Percentiles rank a stretch among this genome's conserved stretches.
These are phyloP conservation scores for Monotropa hypopitys DNA, from an alignment of 179 eudicot species.

Conservation along the genomic window DNA sequence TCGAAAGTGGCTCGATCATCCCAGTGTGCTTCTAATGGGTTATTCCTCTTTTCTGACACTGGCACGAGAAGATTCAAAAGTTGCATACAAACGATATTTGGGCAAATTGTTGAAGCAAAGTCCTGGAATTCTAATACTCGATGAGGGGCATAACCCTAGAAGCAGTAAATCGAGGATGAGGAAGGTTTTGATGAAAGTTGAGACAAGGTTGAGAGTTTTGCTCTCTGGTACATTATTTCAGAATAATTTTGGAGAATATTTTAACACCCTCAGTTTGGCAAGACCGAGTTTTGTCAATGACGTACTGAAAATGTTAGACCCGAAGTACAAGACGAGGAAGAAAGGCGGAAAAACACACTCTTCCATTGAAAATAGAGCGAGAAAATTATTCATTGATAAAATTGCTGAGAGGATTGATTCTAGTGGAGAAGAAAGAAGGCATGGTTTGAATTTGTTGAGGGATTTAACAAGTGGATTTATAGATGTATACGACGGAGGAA, in stretches of 20 bases:
- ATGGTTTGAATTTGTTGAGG: slow-evolving; percentile 57
- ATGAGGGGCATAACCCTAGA: slow-evolving; percentile 97
- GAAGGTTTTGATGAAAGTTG: slow-evolving; percentile 77
- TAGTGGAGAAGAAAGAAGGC: slow-evolving; percentile 39
- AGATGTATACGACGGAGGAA: slow-evolving; percentile 81
- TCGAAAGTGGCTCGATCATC: slow-evolving; percentile 90
- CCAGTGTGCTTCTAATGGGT: slow-evolving; percentile 95
- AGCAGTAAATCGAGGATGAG: slow-evolving; percentile 83
- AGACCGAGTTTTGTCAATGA: slow-evolving; percentile 79
- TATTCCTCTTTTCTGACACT: slow-evolving; percentile 77
- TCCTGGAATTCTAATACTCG: slow-evolving; percentile 78
- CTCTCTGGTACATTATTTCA: slow-evolving; percentile 90
- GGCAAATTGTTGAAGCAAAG: slow-evolving; percentile 66
- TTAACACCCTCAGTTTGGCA: slow-evolving; percentile 83
- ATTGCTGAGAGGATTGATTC: slow-evolving; percentile 67
- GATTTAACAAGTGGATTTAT: slow-evolving; percentile 68
- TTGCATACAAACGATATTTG: slow-evolving; percentile 73
- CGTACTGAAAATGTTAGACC: slow-evolving; percentile 64
- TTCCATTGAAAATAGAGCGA: slow-evolving; percentile 69
- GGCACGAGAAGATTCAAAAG: slow-evolving; percentile 78
- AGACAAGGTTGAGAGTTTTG: slow-evolving; percentile 59
- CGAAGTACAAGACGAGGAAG: slow-evolving; percentile 53
- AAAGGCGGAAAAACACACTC: slow-evolving; percentile 43
- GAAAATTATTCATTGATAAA: slow-evolving; percentile 71
- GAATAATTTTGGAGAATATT: slow-evolving; percentile 91